Conservation (phyloP, 441 rosid species). For the Capsella rubella region DNA sequence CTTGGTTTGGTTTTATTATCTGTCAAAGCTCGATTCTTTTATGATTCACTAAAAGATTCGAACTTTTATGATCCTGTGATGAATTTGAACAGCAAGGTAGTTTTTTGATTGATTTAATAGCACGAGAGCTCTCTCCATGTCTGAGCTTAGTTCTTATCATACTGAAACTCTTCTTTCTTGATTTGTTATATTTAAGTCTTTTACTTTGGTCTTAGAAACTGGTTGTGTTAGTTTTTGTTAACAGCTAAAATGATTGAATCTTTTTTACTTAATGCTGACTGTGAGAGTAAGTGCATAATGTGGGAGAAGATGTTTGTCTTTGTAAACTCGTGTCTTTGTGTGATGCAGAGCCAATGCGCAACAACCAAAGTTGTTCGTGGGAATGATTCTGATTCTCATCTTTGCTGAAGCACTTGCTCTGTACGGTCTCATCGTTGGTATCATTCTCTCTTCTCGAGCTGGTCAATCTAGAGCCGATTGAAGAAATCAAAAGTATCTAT, state of each 20-base stretch:
- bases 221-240: neutral
- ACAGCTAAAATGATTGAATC: slow-evolving; percentile 18
- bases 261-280: neutral
- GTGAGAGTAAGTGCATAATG: no score
- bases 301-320: neutral
- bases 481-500: neutral
- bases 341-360: slow-evolving; percentile 43
- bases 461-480: slow-evolving; percentile 49
- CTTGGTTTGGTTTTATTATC: neutral
- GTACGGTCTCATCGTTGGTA: slow-evolving; percentile 48
- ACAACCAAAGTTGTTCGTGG: slow-evolving; percentile 42
- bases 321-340: slow-evolving; percentile 17
- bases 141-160: neutral
- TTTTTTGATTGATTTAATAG: slow-evolving; percentile 7
- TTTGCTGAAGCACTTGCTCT: slow-evolving; percentile 47
- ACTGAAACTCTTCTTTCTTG: neutral
- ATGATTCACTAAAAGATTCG: neutral
- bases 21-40: slow-evolving; percentile 17
- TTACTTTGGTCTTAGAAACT: slow-evolving; percentile 7
- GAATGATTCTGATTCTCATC: slow-evolving; percentile 44
- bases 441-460: slow-evolving; percentile 47
- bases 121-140: neutral
- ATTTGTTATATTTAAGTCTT: slow-evolving; percentile 7
- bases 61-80: neutral
- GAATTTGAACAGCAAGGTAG: neutral